phyloP scores from a whole-genome alignment of 164 flowering plant genomes.

The Magnolia officinalis region DNA sequence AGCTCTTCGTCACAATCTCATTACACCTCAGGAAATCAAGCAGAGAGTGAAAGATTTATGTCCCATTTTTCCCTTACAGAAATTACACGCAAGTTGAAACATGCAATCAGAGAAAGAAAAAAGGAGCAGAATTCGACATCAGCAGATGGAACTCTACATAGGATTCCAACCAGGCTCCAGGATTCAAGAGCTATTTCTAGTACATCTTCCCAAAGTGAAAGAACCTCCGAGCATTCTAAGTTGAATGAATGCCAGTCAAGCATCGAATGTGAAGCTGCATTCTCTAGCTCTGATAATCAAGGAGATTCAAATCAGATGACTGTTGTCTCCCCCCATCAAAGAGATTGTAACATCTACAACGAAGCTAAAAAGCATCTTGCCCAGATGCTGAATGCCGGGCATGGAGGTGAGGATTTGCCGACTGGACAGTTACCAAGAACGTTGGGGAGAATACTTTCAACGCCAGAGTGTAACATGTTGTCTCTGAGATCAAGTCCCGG shows the following conservation, averaged over 20 bases:
- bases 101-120: slow-evolving; percentile 46
- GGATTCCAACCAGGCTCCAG: slow-evolving; percentile 20
- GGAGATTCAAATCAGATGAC: slow-evolving; percentile 14
- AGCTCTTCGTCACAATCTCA: slow-evolving; percentile 23
- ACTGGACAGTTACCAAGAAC: slow-evolving; percentile 35
- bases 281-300: slow-evolving; percentile 10
- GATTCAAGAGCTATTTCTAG: slow-evolving; percentile 14
- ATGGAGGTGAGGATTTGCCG: slow-evolving; percentile 31
- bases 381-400: slow-evolving; percentile 53
- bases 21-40: slow-evolving; percentile 21
- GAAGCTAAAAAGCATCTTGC: slow-evolving; percentile 81
- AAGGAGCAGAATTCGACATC: slow-evolving; percentile 44
- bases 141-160: slow-evolving; percentile 21
- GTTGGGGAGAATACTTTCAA: slow-evolving; percentile 61
- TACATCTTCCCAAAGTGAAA: slow-evolving; percentile 50
- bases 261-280: slow-evolving; percentile 16
- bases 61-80: slow-evolving; percentile 66
- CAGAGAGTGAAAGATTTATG: slow-evolving; percentile 25
- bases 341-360: slow-evolving; percentile 49
- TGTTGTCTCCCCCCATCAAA: slow-evolving; percentile 22
- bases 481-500: slow-evolving; percentile 63
- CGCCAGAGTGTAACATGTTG: slow-evolving; percentile 48
- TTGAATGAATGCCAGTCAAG: slow-evolving; percentile 11
- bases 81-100: slow-evolving; percentile 61
- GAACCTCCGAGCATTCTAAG: slow-evolving; percentile 18